Percentiles rank a stretch among this genome's conserved stretches.
phyloP scores from a whole-genome alignment of 1,284 basidiomycete genomes.

The Cystobasidium sp. region DNA sequence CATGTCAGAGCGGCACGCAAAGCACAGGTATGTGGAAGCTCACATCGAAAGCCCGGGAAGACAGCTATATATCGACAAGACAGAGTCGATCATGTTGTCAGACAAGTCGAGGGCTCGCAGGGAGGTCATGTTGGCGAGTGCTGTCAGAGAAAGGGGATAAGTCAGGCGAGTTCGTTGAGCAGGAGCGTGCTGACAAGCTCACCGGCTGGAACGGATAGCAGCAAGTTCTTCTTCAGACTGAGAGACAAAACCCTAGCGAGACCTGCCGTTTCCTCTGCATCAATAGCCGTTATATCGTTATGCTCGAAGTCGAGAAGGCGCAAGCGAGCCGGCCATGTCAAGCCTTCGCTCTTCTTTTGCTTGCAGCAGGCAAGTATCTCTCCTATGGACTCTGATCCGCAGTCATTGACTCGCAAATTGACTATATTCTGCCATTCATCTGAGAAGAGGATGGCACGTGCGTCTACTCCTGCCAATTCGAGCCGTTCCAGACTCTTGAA shows the following conservation, averaged over 20 bases:
- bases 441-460: constrained; percentile 81
- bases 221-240: constrained; percentile 58
- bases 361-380: constrained; percentile 70
- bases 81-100: constrained; percentile 95
- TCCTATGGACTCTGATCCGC: constrained; percentile 79
- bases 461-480: constrained; percentile 78
- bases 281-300: constrained; percentile 35
- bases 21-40: background rate
- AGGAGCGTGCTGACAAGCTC: background rate
- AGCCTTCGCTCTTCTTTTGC: constrained; percentile 72
- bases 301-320: constrained; percentile 33
- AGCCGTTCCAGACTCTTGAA: constrained; percentile 81
- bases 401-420: constrained; percentile 72
- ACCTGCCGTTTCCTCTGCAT: constrained; percentile 64
- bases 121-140: constrained; percentile 70
- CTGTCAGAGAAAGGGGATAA: constrained; percentile 10
- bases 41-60: constrained; percentile 25
- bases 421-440: constrained; percentile 74
- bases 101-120: constrained; percentile 85
- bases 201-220: constrained; percentile 66
- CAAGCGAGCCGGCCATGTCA: constrained; percentile 57
- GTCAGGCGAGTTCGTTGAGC: background rate
- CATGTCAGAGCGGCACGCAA: background rate
- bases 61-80: constrained; percentile 80
- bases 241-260: constrained; percentile 50